Evolutionary conservation across 257 asterid genomes (phyloP).

Genomic region (Scutellaria barbata): DNA sequence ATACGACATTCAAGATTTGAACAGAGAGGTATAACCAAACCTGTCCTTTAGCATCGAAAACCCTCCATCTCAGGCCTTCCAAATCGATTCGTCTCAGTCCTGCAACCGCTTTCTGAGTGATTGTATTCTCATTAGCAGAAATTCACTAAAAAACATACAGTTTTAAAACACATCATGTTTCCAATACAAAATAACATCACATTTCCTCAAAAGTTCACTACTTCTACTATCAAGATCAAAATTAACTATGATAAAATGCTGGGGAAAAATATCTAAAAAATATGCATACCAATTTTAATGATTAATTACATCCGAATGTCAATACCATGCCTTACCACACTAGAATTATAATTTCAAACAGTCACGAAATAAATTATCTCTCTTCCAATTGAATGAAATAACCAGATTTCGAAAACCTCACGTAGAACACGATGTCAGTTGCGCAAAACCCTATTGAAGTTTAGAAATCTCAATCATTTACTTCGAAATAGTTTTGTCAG

Average conservation of each 20-base stretch:
- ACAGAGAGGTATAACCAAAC: constrained; percentile 37
- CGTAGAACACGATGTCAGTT: not conserved
- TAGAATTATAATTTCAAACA: not conserved
- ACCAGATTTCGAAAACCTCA: not conserved
- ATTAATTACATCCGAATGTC: not conserved
- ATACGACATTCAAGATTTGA: not conserved
- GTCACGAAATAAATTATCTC: not conserved
- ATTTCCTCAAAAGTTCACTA: not conserved
- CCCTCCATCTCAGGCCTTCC: constrained; percentile 96
- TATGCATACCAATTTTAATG: not conserved
- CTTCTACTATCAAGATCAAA: not conserved
- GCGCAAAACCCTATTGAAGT: not conserved
- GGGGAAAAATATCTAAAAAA: constrained; percentile 2
- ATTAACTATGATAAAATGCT: constrained; percentile 15
- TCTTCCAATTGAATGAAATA: constrained; percentile 5
- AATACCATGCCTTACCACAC: not conserved
- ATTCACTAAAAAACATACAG: not conserved
- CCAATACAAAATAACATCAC: not conserved
- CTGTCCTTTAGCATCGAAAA: constrained; percentile 97
- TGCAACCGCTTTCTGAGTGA: constrained; percentile 80
- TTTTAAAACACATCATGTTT: constrained; percentile 10
- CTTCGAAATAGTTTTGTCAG: not conserved
- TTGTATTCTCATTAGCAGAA: constrained; percentile 25
- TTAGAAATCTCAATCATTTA: not conserved
- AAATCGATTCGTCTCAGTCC: constrained; percentile 78